Evolutionary conservation across 805 yeast species (phyloP), one percentile per base, ranked within the genome.

Genomic region (Clavispora vitiphila): DNA sequence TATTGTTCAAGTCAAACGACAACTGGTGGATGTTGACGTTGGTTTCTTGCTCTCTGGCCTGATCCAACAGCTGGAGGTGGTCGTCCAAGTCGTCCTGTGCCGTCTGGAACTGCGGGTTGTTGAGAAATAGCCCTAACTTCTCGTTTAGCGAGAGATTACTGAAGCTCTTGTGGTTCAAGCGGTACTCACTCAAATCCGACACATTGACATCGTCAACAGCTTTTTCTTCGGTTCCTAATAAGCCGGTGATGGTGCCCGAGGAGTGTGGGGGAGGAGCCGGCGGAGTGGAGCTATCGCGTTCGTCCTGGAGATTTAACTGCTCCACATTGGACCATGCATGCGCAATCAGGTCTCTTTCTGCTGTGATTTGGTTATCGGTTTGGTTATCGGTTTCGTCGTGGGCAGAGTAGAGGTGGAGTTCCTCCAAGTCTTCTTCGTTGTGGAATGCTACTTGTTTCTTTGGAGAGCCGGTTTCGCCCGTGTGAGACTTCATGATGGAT

Each of bases 171-270:
- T 47, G 62, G 60, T 50, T 53, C 25, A 60, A 44, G 18, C 35
- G 30, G 37, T 43, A 40, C 21, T 40, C 39, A 47, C 89, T 82
- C 63, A 90, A 86, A 51, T 83, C 81, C 23, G 76, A 72, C 16
- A 43, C 38, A 12, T 49, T 51, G 14, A 35, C 40, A 21, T 46
- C 49, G 8, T 48, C 49, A 19, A 34, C 26, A 31, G 71, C 75
- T 21, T 72, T 77, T 1, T 71, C 72, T 39, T 69, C 74, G 7
- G 58, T 58, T 53, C 80, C 78, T 29, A 51, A 40, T 9, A 51
- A 47, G 5, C 55, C 52, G 12, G 53, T 51, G 34, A 51, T 50
- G 9, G 55, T 49, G 35, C 37, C 37, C 9, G 51, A 42, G 1
- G 51, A 39, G 36, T 51, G 55, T 7, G 55, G 55, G 7, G 55